Base-by-base conservation (phyloP, 2,329 filamentous ascomycete species). In the Zymoseptoria passerinii region DNA sequence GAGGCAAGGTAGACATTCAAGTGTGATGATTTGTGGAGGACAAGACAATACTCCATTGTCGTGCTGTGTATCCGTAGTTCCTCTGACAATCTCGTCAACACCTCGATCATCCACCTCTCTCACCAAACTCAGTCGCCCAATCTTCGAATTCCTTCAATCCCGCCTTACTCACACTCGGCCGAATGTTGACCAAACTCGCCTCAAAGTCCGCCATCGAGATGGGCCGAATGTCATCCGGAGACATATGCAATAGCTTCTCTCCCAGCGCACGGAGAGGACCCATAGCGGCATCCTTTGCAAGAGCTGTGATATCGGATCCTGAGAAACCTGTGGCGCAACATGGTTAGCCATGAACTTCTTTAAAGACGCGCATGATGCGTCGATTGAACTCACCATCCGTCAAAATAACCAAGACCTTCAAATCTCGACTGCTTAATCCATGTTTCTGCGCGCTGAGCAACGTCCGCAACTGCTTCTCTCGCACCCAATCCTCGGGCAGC, bases 251-350 rank as follows among this genome's bases (percentile, higher is more conserved):
- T 28, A 99, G 77, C 48, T 88, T 90, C 72, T 97, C 94, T 27
- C 94, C 94, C 2, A 97, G 78, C 55, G 90, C 92, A 29, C 94
- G 84, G 10, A 99, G 78, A 0, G 94, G 94, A 0, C 94, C 92
- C 94, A 99, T 99, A 2, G 94, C 94, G 8, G 94, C 94, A 71
- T 99, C 94, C 75, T 99, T 99, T 7, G 94, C 94, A 8, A 99
- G 79, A 1, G 94, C 92, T 20, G 94, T 97, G 64, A 99, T 96
- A 69, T 99, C 94, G 1, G 91, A 96, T 50, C 94, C 94, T 8
- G 91, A 96, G 75, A 96, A 99, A n/a, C 91, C 92, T 96, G 65
- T 19, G 23, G 8, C 13, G n/a, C n/a, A 16, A 16, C 23, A 23
- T 23, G 19, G n/a, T 29, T 8, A 44, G 28, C 28, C 23, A 52